phyloP scores from a whole-genome alignment of 352 stramenopile species.

The Sclerospora graminicola region DNA sequence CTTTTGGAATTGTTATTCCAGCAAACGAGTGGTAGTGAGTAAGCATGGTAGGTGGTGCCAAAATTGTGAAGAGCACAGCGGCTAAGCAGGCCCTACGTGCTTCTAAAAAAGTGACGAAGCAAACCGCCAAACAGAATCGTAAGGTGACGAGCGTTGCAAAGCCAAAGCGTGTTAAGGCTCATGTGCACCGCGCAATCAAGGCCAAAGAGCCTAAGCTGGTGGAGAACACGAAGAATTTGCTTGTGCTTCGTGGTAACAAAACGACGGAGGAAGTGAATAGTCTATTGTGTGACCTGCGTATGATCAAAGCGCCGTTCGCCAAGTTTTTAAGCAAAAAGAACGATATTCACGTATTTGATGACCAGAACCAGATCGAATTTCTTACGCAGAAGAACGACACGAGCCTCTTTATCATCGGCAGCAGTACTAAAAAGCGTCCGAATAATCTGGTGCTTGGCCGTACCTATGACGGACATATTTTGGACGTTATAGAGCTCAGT shows the following conservation, averaged over 20 bases:
- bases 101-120: conserved; percentile 59
- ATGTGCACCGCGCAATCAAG: conserved; percentile 77
- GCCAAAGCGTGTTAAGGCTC: conserved; percentile 73
- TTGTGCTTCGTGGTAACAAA: conserved; percentile 87
- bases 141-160: conserved; percentile 62
- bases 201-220: conserved; percentile 87
- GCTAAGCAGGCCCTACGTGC: conserved; percentile 57
- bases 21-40: background rate
- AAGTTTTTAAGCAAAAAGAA: conserved; percentile 91
- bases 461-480: conserved; percentile 95
- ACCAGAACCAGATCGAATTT: conserved; percentile 90
- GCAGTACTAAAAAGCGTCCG: conserved; percentile 97
- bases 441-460: conserved; percentile 97
- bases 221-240: conserved; percentile 87
- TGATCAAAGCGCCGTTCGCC: conserved; percentile 79
- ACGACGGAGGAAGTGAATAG: conserved; percentile 77
- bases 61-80: conserved; percentile 57
- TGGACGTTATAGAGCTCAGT: conserved; percentile 97
- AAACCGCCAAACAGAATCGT: conserved; percentile 52
- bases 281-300: conserved; percentile 74
- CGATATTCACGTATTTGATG: conserved; percentile 91
- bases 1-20: background rate
- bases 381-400: conserved; percentile 97
- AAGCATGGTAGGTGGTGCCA: conserved; percentile 49
- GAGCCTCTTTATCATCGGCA: conserved; percentile 92